Percentiles rank a stretch among this genome's conserved stretches.
Conservation (phyloP, 176 grass and related monocot species). For the Oryza glumipatula region DNA sequence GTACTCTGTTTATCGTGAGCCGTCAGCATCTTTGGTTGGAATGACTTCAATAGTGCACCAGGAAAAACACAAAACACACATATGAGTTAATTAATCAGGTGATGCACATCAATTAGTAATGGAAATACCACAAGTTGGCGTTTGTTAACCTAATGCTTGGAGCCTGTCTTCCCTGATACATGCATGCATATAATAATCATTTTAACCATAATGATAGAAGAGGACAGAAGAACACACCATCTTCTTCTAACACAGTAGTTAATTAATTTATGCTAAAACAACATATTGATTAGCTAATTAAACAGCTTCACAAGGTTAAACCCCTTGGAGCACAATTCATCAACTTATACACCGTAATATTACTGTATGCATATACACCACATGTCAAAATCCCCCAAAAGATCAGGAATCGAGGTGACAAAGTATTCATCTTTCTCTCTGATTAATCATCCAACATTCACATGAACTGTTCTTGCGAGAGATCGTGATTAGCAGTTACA, state of each 20-base stretch:
- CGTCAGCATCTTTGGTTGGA: neutral
- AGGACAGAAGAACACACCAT: neutral
- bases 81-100: neutral
- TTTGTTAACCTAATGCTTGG: conserved; percentile 29
- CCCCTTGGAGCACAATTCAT: conserved; percentile 37
- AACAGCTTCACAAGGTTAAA: conserved; percentile 51
- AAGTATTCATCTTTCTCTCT: conserved; percentile 12
- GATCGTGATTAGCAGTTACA: conserved; percentile 4
- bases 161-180: neutral
- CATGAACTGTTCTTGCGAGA: neutral
- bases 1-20: neutral
- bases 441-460: conserved; percentile 6
- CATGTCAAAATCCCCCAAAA: conserved; percentile 17
- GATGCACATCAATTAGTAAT: neutral
- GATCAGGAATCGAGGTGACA: neutral
- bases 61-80: neutral
- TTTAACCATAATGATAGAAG: neutral
- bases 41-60: neutral
- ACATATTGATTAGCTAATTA: neutral
- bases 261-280: neutral
- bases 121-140: neutral
- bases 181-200: neutral
- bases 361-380: conserved; percentile 33
- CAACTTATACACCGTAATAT: conserved; percentile 27
- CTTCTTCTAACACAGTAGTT: neutral